phyloP scores from a whole-genome alignment of 371 early-diverging fungal species.

The Mortierella sp. region DNA sequence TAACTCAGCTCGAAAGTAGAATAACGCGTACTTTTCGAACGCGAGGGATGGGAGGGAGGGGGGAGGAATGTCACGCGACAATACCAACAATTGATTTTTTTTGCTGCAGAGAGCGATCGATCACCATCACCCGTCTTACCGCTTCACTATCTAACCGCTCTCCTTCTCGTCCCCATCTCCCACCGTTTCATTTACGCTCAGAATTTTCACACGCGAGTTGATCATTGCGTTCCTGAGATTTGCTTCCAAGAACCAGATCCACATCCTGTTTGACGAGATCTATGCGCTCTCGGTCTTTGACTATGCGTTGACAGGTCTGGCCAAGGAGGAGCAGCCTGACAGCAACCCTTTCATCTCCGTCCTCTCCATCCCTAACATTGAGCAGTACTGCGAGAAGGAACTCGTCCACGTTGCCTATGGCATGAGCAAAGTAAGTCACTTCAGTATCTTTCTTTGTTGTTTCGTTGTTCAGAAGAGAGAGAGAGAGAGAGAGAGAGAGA shows the following conservation, averaged over 20 bases:
- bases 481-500: not conserved
- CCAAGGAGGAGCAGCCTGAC: constrained; percentile 40
- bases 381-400: constrained; percentile 71
- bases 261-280: constrained; percentile 86
- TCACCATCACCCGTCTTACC: not conserved
- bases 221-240: constrained; percentile 71
- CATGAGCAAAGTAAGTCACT: constrained; percentile 68
- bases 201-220: constrained; percentile 66
- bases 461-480: not conserved
- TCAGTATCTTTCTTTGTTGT: not conserved
- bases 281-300: constrained; percentile 81
- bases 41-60: not conserved
- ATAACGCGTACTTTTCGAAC: not conserved
- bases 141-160: not conserved
- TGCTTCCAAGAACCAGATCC: constrained; percentile 73
- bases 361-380: constrained; percentile 66
- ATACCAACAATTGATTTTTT: not conserved
- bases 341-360: constrained; percentile 66
- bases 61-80: not conserved
- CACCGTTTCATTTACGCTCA: constrained; percentile 13
- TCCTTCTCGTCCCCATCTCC: not conserved
- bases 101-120: not conserved
- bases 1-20: constrained; percentile 2
- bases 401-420: constrained; percentile 82
- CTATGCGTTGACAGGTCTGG: constrained; percentile 44